phyloP scores from a whole-genome alignment of 2,329 filamentous ascomycete genomes.

The Colletotrichum salicis region DNA sequence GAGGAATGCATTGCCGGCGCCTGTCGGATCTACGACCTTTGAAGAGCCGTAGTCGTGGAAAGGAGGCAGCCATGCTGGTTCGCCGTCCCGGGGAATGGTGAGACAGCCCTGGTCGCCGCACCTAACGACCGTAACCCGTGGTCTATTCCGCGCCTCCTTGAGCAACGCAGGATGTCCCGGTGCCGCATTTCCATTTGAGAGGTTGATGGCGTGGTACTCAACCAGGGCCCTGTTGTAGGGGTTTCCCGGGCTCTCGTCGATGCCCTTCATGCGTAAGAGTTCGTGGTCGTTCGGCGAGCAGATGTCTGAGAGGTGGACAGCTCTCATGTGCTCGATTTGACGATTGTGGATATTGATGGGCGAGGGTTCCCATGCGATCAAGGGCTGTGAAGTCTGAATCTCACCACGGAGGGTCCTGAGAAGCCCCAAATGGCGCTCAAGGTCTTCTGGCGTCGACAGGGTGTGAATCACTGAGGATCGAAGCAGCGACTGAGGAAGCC shows the following conservation, averaged over 20 bases:
- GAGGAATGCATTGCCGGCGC: conserved; percentile 21
- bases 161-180: background rate
- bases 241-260: background rate
- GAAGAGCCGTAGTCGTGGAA: conserved; percentile 7
- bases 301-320: background rate
- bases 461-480: background rate
- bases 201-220: background rate
- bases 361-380: conserved; percentile 23
- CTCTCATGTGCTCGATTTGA: background rate
- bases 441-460: background rate
- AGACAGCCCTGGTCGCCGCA: conserved; percentile 16
- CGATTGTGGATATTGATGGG: background rate
- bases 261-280: background rate
- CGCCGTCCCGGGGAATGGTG: background rate
- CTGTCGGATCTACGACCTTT: background rate
- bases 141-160: background rate
- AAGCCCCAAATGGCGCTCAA: background rate
- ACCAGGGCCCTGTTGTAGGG: background rate
- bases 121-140: background rate
- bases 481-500: background rate
- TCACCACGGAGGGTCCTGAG: background rate
- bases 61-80: conserved; percentile 14
- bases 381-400: fast-evolving
- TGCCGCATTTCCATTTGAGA: background rate
- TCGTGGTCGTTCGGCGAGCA: conserved; percentile 5